These are phyloP conservation scores for Diaporthe capsici DNA, from an alignment of 2,329 filamentous ascomycete genomes.

Conservation along the genomic window DNA sequence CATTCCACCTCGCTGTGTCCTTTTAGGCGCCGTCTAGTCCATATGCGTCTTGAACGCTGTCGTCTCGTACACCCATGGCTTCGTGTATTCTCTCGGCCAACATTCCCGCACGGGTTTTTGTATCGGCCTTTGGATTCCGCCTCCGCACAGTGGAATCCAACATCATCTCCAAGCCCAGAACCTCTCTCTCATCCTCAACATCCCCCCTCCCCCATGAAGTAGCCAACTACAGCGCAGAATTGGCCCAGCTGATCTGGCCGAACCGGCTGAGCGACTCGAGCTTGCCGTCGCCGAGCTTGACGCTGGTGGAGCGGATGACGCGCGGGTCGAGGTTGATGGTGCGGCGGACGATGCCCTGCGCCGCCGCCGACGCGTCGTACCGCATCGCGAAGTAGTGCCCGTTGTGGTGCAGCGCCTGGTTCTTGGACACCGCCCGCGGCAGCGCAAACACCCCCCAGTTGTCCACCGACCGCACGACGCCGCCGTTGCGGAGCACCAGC, in stretches of 20 bases:
- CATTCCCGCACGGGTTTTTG: background rate
- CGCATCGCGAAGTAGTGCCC: slow-evolving; percentile 99
- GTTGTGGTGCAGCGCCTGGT: slow-evolving; percentile 85
- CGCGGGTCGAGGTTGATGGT: slow-evolving; percentile 89
- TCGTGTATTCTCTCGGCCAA: background rate
- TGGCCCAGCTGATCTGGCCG: slow-evolving; percentile 63
- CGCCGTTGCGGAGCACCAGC: slow-evolving; percentile 84
- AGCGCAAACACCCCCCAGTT: slow-evolving; percentile 97
- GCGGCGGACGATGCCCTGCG: slow-evolving; percentile 81
- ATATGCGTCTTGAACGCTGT: background rate
- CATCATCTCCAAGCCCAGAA: background rate
- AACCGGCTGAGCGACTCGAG: slow-evolving; percentile 74
- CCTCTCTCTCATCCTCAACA: background rate
- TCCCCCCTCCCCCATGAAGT: slow-evolving; percentile 36
- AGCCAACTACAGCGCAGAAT: slow-evolving; percentile 43
- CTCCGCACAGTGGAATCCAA: background rate
- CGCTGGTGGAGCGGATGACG: slow-evolving; percentile 88
- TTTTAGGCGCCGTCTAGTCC: background rate
- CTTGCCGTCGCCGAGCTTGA: slow-evolving; percentile 91
- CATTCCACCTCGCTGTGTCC: background rate
- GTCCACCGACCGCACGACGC: slow-evolving; percentile 90
- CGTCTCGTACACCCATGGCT: background rate
- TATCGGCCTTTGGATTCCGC: background rate
- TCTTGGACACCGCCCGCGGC: slow-evolving; percentile 81
- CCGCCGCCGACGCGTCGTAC: slow-evolving; percentile 83